Percentiles rank a stretch among this genome's conserved stretches.
Conservation (phyloP, 108 stramenopile species). For the Aurantiochytrium sp. region DNA sequence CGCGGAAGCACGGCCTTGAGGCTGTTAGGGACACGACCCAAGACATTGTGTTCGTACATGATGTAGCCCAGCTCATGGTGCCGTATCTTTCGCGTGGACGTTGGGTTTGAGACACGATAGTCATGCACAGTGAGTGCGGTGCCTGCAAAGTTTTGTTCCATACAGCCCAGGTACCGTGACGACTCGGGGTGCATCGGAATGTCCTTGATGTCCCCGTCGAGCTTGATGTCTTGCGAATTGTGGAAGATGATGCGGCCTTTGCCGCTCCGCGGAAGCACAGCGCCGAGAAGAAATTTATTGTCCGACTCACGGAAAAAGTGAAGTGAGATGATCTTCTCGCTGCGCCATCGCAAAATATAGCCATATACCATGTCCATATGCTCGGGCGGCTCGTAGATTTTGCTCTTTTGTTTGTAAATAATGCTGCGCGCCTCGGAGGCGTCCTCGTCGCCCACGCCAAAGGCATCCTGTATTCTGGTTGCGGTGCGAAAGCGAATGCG, state of each 20-base stretch:
- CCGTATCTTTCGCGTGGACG: not conserved
- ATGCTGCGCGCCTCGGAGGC: not conserved
- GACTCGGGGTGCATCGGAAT: conserved; percentile 26
- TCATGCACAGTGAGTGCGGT: conserved; percentile 30
- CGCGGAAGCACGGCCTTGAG: conserved; percentile 33
- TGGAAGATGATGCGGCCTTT: not conserved
- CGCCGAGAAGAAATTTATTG: not conserved
- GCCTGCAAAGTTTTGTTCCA: conserved; percentile 27
- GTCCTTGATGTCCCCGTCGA: conserved; percentile 21
- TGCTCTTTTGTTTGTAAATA: conserved; percentile 15
- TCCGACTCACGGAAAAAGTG: conserved; percentile 15
- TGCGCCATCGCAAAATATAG: not conserved
- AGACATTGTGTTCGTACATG: conserved; percentile 30
- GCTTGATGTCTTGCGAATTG: not conserved
- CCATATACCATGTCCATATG: conserved; percentile 19
- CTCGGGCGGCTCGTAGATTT: conserved; percentile 2
- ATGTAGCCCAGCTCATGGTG: not conserved
- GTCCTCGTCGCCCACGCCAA: not conserved
- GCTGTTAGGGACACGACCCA: conserved; percentile 31
- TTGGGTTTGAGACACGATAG: not conserved
- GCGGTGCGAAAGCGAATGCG: not conserved
- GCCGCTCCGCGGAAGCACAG: not conserved
- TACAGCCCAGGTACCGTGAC: conserved; percentile 33
- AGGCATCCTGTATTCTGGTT: not conserved
- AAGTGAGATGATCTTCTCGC: not conserved